A percentile compares a stretch with the other conserved stretches of the same genome.
Evolutionary conservation across 768 basidiomycete species (phyloP).

Genomic region (Cystobasidium tubakii): DNA sequence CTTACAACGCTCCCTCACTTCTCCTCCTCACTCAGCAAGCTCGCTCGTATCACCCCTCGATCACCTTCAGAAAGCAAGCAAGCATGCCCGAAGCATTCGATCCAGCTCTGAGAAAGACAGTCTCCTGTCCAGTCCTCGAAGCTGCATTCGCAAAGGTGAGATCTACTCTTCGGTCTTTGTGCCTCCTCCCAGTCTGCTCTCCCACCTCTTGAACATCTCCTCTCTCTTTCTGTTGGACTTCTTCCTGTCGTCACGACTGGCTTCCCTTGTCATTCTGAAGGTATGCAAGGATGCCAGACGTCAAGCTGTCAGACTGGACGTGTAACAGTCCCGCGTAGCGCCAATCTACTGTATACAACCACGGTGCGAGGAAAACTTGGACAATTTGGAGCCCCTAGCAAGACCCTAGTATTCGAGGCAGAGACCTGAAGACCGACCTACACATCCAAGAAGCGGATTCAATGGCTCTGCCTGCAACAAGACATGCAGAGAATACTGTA

Average conservation of each 20-base stretch:
- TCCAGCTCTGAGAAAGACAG: conserved; percentile 28
- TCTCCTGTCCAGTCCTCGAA: conserved; percentile 19
- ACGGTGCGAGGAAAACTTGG: too few species aligned
- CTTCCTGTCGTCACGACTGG: background rate
- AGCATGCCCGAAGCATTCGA: conserved; percentile 8
- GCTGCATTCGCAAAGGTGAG: conserved; percentile 28
- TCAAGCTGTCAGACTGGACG: too few species aligned
- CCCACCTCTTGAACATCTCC: background rate
- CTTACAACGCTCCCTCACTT: background rate
- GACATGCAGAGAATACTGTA: too few species aligned
- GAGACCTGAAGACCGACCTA: too few species aligned
- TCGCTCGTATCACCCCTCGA: background rate
- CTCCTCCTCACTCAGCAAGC: background rate
- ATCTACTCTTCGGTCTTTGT: background rate
- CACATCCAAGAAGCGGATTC: too few species aligned
- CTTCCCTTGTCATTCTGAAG: background rate
- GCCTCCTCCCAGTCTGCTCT: background rate
- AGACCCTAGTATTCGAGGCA: too few species aligned
- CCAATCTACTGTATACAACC: too few species aligned
- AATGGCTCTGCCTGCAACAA: too few species aligned
- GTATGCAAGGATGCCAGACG: background rate
- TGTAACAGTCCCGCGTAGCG: too few species aligned
- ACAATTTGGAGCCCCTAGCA: too few species aligned
- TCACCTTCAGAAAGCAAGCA: conserved; percentile 5
- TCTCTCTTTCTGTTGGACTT: background rate